Conservation (phyloP, 257 asterid genomes). For the Plantago major region DNA sequence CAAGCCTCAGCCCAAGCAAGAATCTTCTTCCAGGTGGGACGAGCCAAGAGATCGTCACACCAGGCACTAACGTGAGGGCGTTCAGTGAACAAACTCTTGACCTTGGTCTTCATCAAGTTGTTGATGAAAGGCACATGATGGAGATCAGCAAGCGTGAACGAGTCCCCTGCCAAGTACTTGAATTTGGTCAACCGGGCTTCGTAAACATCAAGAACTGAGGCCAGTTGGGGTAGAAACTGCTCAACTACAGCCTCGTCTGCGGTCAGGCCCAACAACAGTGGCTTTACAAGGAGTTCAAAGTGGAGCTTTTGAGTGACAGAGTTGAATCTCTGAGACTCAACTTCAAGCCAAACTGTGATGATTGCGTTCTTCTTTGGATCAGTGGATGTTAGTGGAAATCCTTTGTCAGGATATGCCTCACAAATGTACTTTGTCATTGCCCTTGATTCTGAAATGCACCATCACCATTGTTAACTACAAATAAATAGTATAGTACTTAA, state of each 20-base stretch:
- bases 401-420: slow-evolving; percentile 34
- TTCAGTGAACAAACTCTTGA: slow-evolving; percentile 30
- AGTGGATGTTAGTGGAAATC: slow-evolving; percentile 17
- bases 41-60: slow-evolving; percentile 44
- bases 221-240: background rate
- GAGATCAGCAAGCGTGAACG: slow-evolving; percentile 1
- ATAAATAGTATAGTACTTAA: too few species aligned
- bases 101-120: slow-evolving; percentile 8
- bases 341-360: slow-evolving; percentile 32
- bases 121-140: background rate
- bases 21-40: slow-evolving; percentile 66
- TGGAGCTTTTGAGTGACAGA: slow-evolving; percentile 19
- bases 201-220: background rate
- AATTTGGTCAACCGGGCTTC: background rate
- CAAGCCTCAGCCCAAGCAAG: slow-evolving; percentile 22
- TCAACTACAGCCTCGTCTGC: slow-evolving; percentile 27
- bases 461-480: too few species aligned
- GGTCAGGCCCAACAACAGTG: slow-evolving; percentile 17
- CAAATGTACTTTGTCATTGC: slow-evolving; percentile 39
- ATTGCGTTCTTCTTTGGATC: slow-evolving; percentile 33
- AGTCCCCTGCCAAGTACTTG: slow-evolving; percentile 4
- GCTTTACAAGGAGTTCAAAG: slow-evolving; percentile 32
- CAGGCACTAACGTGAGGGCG: slow-evolving; percentile 51
- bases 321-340: slow-evolving; percentile 30
- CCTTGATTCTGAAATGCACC: slow-evolving; percentile 30